phyloP scores from a whole-genome alignment of 805 yeast genomes.

The Blastobotrys muscicola region DNA sequence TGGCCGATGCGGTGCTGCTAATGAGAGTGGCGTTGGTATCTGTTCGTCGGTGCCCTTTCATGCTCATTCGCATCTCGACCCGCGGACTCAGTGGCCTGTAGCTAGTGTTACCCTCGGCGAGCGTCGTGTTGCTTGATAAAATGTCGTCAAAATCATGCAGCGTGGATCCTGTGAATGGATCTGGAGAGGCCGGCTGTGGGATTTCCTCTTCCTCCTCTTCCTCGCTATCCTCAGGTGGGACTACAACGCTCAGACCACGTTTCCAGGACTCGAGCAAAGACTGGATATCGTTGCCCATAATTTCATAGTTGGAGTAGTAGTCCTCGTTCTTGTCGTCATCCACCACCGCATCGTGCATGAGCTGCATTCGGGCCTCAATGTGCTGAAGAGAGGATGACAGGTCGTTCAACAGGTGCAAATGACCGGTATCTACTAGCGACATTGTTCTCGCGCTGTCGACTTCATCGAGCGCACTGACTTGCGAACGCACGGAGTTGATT shows the following conservation, averaged over 20 bases:
- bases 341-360: conserved; percentile 11
- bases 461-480: conserved; percentile 3
- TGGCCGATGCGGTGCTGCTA: conserved; percentile 9
- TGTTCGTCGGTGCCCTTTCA: conserved; percentile 2
- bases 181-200: not conserved
- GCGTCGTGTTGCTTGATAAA: conserved; percentile 3
- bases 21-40: conserved; percentile 8
- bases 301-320: conserved; percentile 9
- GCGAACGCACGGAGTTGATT: conserved; percentile 3
- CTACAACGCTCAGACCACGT: conserved; percentile 1
- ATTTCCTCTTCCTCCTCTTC: not conserved
- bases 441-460: not conserved
- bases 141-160: too few species aligned
- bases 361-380: conserved; percentile 17
- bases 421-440: not conserved
- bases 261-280: conserved; percentile 15
- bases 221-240: not conserved
- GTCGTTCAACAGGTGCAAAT: conserved; percentile 5
- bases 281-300: conserved; percentile 16
- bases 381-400: conserved; percentile 11
- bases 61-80: conserved; percentile 2
- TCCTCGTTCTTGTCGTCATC: conserved; percentile 4
- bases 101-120: conserved; percentile 3
- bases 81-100: conserved; percentile 9
- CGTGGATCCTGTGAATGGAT: too few species aligned